Evolutionary conservation across 2,329 filamentous ascomycete species (phyloP), one percentile per base, ranked within the genome.

Genomic region (Fusarium abutilonis): DNA sequence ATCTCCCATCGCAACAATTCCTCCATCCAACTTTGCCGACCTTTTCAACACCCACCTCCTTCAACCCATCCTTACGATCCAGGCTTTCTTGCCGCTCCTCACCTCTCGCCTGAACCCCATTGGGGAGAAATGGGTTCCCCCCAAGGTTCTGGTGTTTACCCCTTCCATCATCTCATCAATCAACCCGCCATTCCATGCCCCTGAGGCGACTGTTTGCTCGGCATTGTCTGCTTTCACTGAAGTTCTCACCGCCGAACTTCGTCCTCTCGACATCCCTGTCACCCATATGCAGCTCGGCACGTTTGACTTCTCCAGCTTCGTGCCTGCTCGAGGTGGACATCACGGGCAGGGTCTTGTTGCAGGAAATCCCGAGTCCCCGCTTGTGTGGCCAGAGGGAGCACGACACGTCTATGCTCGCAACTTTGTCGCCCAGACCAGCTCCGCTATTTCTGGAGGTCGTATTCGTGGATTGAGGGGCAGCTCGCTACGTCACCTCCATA

Each of bases 21-120:
- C 91, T 7, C 88, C 92, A 0, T 91, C 91, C 28, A 89, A 86
- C 69, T 95, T 96, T 80, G 91, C 92, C 63, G 92, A 97, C 72
- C 89, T 93, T 31, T 87, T 98, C 75, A 97, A 97, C 76, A 94
- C 92, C 14, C 93, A 96, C 71, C 85, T 99, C 11, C 84, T 98
- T 51, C 90, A 93, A 54, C 94, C 94, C 2, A 92, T 98, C 66
- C 85, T 96, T 48, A 93, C 91, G 6, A 89, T 93, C 35, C 93
- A 97, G 77, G 86, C 91, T 49, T 95, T 98, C 78, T 82, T 98
- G n/a, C 90, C 90, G 0, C 86, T 93, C 28, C 82, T 93, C 48
- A 90, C 86, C 4, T 81, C 82, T 10, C 82, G 86, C 49, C 83
- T 89, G 49, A 81, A 78, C 72, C 83, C 79, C 45, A 81, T 79